phyloP scores from a whole-genome alignment of 192 early-diverging fungal species.

The Rhizoclosmatium globosum region DNA sequence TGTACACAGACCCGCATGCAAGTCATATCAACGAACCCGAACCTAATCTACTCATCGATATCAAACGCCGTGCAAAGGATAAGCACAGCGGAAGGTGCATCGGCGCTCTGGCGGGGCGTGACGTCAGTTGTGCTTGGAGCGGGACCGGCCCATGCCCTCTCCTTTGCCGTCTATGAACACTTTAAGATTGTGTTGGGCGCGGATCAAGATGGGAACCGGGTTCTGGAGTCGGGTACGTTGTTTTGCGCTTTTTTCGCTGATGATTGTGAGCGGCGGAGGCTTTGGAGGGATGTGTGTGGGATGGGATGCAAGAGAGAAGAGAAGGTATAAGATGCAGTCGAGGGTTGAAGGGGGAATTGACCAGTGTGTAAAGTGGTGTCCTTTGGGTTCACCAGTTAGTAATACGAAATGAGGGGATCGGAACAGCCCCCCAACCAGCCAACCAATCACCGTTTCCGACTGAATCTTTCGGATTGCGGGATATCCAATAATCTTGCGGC shows the following conservation, averaged over 20 bases:
- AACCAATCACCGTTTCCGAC: not conserved
- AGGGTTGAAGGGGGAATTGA: not conserved
- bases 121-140: conserved; percentile 91
- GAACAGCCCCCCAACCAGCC: not conserved
- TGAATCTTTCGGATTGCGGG: not conserved
- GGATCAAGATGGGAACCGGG: conserved; percentile 61
- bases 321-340: not conserved
- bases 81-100: conserved; percentile 76
- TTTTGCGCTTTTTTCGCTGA: not conserved
- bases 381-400: too few species aligned
- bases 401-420: not conserved
- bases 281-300: not conserved
- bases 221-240: conserved; percentile 66
- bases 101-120: conserved; percentile 92
- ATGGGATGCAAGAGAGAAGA: not conserved
- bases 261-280: not conserved
- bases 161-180: conserved; percentile 94
- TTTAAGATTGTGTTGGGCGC: conserved; percentile 81
- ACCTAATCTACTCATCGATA: conserved; percentile 75
- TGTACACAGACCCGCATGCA: conserved; percentile 89
- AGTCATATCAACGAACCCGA: conserved; percentile 73
- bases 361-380: too few species aligned
- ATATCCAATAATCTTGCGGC: not conserved
- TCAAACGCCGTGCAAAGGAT: conserved; percentile 74
- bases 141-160: conserved; percentile 94